Base-by-base conservation (phyloP, 2,329 filamentous ascomycete species). In the Rhinocladiella similis region DNA sequence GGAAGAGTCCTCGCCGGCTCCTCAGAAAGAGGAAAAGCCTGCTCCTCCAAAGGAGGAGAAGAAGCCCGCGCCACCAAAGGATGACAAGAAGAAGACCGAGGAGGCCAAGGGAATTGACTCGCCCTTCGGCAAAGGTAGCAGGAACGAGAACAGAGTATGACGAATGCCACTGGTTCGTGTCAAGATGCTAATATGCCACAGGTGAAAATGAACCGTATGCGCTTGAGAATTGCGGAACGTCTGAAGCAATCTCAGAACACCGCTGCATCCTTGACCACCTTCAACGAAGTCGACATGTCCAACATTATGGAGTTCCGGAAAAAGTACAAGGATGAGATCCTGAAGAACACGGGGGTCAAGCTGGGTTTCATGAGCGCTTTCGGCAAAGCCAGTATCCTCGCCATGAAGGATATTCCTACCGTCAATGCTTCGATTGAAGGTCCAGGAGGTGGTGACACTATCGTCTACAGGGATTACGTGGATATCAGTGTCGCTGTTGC, bases 151-250 rank as follows among this genome's bases (percentile, higher is more conserved):
- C 63, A 86, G 91, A 60, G 91, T 93, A 84, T 65, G 89, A 78
- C 36, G 20, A 19, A 12, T 12, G 59, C 64, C 35, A 62, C 65
- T 5, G 42, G 5, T 13, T 22, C 13, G 16, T 20, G 10, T 22
- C 19, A 50, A 41, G 50, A 18, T 60, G 42, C 53, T 62, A 35
- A 61, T 48, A 36, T 19, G n/a, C 50, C 62, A 54, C 67, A 94
- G 90, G 91, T 97, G 69, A 99, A 99, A 83, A 99, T 99, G 94
- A 97, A 97, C 81, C 91, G 94, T 64, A 99, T 99, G 94, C 91
- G 94, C 64, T 85, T 97, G 60, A 88, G 94, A 61, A 99, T 97
- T 66, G 91, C 94, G 49, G 94, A 99, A 80, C 91, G 94, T 66
- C 84, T 99, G 64, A 99, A 99, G 85, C 94, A 99, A 74, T 97